phyloP scores from a whole-genome alignment of 495 filamentous ascomycete genomes.

The Evernia prunastri region DNA sequence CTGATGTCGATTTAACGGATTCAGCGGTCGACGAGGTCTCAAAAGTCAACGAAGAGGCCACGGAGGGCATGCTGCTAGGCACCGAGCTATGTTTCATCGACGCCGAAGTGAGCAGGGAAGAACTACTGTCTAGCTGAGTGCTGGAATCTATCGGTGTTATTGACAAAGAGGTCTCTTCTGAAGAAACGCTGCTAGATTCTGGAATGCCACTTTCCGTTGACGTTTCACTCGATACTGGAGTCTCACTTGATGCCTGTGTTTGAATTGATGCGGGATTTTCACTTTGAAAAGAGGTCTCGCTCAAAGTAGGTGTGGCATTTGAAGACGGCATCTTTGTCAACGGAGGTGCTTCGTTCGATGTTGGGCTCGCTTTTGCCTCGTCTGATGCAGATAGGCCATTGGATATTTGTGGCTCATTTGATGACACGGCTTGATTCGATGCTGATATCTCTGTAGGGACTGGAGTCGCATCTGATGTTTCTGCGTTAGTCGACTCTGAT shows the following conservation, averaged over 20 bases:
- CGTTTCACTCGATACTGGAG: not conserved
- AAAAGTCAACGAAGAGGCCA: not conserved
- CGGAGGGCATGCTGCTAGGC: not conserved
- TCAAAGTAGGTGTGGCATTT: no score
- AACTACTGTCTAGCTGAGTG: not conserved
- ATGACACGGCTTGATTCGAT: not conserved
- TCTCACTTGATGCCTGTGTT: not conserved
- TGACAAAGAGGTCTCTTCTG: not conserved
- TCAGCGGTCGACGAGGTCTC: not conserved
- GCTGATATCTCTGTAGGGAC: not conserved
- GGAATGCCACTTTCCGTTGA: not conserved
- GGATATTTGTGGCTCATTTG: not conserved
- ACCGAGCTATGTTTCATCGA: not conserved
- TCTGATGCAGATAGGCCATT: no score
- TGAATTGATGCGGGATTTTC: not conserved
- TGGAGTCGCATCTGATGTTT: no score
- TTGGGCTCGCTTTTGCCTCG: no score
- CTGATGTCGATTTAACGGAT: not conserved
- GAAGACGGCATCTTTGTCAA: no score
- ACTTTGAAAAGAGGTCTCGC: no score
- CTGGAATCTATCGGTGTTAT: not conserved
- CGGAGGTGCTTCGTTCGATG: no score
- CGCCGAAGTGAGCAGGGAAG: not conserved
- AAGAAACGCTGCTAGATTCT: not conserved
- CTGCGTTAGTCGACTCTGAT: no score